Conservation (phyloP, 1,284 basidiomycete species). For the Takashimella koratensis region DNA sequence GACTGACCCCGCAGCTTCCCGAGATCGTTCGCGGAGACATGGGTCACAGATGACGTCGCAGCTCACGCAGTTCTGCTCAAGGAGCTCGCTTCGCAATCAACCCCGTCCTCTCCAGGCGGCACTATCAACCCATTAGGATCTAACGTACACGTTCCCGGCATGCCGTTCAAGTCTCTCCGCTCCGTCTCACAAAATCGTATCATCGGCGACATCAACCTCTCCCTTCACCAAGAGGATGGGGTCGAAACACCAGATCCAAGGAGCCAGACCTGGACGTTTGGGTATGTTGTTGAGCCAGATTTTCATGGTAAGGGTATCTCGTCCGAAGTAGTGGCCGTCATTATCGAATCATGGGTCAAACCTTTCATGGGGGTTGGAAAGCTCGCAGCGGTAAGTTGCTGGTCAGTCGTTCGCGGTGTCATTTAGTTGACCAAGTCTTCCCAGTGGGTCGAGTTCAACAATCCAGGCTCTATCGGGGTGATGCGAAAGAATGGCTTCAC, state of each 20-base stretch:
- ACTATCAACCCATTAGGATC: background rate
- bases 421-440: background rate
- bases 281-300: slow-evolving; percentile 16
- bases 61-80: slow-evolving; percentile 1
- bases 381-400: slow-evolving; percentile 8
- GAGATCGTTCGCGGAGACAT: slow-evolving; percentile 8
- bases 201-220: slow-evolving; percentile 18
- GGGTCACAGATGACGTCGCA: slow-evolving; percentile 3
- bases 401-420: background rate
- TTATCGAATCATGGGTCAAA: slow-evolving; percentile 8
- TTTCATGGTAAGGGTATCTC: slow-evolving; percentile 14
- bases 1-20: slow-evolving; percentile 10
- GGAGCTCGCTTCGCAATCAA: background rate
- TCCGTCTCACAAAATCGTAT: slow-evolving; percentile 2
- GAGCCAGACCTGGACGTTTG: slow-evolving; percentile 14
- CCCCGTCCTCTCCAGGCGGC: background rate
- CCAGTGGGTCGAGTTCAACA: slow-evolving; percentile 12
- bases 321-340: slow-evolving; percentile 6
- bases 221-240: background rate
- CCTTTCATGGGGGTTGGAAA: slow-evolving; percentile 9
- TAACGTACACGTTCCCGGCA: slow-evolving; percentile 1
- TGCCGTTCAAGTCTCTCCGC: slow-evolving; percentile 18
- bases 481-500: slow-evolving; percentile 15
- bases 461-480: slow-evolving; percentile 7
- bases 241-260: background rate